Base-by-base conservation (phyloP, 2,329 filamentous ascomycete species). In the Colletotrichum godetiae region DNA sequence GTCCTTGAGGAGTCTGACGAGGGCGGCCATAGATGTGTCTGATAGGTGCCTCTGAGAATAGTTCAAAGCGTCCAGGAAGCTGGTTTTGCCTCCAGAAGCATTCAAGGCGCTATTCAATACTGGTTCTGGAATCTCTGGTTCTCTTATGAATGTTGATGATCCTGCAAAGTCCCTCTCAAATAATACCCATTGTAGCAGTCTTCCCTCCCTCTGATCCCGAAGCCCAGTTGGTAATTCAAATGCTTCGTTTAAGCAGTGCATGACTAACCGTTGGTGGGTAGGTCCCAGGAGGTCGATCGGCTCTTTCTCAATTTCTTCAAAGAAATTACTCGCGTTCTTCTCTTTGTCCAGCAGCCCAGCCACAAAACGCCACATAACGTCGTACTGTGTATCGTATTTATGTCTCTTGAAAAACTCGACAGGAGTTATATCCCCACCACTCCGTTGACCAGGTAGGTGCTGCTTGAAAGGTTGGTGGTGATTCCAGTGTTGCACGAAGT, bases 181-280 rank as follows among this genome's bases (percentile, higher is more conserved):
- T 29, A 77, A 58, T 57, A 79, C 53, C 77, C 76, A 78, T 33
- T 75, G 22, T 37, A 33, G 11, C 31, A 78, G 66, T 52, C 49
- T 49, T 1, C 46, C 27, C 75, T 79, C 74, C 31, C 77, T 58
- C 3, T 61, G 27, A 35, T 15, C 37, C 68, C 73, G 74, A 60
- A 61, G 22, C 33, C 5, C 2, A 10, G 6, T n/a, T 42, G 31
- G 70, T 13, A 72, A 75, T 49, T 24, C 46, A 7, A 37, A n/a
- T n/a, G 76, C 74, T 74, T 84, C 82, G 67, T 72, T 80, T 49
- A 85, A 76, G 68, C 82, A 84, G 77, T 82, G 80, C 77, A 82
- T 82, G 42, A 84, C 65, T 4, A 84, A 76, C n/a, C 82, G 79
- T 69, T 82, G 81, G 74, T 85, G 82, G 27, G 75, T 67, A 22